Evolutionary conservation across 169 alveolate genomes (phyloP).

Genomic region (Eimeria praecox): DNA sequence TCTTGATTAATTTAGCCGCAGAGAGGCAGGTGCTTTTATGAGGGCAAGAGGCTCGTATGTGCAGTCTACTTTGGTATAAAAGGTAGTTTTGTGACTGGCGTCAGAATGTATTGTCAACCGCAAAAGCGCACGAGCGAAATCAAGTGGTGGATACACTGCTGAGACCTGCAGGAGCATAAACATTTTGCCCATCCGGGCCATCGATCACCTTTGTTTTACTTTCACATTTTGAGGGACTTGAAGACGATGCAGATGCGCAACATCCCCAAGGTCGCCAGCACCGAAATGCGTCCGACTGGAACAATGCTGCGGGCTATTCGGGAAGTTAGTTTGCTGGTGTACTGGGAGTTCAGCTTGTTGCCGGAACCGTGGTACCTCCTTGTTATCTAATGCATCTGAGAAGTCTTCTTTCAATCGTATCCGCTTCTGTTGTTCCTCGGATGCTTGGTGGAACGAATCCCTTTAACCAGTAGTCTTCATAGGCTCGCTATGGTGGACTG

Average conservation of each 20-base stretch:
- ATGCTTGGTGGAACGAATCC: neutral
- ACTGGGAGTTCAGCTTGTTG: neutral
- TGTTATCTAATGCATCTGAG: neutral
- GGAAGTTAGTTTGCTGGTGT: neutral
- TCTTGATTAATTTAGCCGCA: neutral
- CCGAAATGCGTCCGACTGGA: neutral
- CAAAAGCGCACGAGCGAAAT: neutral
- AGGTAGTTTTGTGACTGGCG: neutral
- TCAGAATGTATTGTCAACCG: neutral
- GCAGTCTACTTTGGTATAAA: neutral
- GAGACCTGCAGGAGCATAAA: neutral
- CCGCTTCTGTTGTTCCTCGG: neutral
- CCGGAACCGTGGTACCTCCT: neutral
- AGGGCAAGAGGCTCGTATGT: neutral
- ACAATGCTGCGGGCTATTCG: neutral
- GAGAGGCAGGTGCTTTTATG: neutral
- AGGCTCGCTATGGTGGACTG: neutral
- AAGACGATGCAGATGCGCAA: neutral
- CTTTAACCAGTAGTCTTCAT: too few species aligned
- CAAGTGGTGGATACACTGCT: neutral
- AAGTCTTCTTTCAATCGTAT: neutral
- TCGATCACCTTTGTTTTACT: neutral
- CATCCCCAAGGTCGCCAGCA: too few species aligned
- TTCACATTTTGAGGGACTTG: neutral
- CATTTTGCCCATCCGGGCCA: neutral